Evolutionary conservation across 208 protist species (phyloP).

Genomic region (Leishmania lainsoni): DNA sequence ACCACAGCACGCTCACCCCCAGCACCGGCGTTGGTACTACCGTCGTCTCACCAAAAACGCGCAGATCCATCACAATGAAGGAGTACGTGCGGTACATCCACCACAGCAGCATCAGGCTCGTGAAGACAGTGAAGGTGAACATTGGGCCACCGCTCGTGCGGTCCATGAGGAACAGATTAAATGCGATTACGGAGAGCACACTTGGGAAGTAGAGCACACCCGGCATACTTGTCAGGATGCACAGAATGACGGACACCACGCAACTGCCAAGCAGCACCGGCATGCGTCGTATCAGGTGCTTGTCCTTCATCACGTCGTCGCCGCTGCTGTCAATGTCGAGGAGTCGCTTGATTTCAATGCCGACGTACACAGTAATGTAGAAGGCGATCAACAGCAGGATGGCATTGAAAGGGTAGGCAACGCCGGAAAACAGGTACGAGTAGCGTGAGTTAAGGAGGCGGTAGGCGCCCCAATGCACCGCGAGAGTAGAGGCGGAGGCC

Average conservation of each 20-base stretch:
- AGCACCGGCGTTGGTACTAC: slow-evolving; percentile 67
- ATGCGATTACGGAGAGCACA: slow-evolving; percentile 55
- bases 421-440: slow-evolving; percentile 73
- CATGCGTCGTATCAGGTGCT: slow-evolving; percentile 18
- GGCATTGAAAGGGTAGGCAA: slow-evolving; percentile 69
- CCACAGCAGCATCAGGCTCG: slow-evolving; percentile 81
- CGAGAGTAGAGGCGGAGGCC: slow-evolving; percentile 22
- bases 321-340: slow-evolving; percentile 52
- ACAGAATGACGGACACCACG: slow-evolving; percentile 48
- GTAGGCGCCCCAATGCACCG: slow-evolving; percentile 67
- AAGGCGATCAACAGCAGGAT: slow-evolving; percentile 61
- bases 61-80: slow-evolving; percentile 83
- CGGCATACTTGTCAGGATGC: slow-evolving; percentile 45
- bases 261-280: slow-evolving; percentile 47
- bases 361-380: slow-evolving; percentile 56
- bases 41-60: slow-evolving; percentile 77
- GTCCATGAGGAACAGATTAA: slow-evolving; percentile 85
- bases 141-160: slow-evolving; percentile 63
- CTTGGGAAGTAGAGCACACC: slow-evolving; percentile 57
- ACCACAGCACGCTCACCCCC: slow-evolving; percentile 68
- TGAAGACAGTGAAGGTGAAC: slow-evolving; percentile 79
- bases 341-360: slow-evolving; percentile 52
- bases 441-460: slow-evolving; percentile 77
- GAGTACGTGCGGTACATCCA: slow-evolving; percentile 91
- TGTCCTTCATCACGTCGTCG: slow-evolving; percentile 36